Base-by-base conservation (phyloP, 2,329 filamentous ascomycete genomes). In the Fusarium albidum region DNA sequence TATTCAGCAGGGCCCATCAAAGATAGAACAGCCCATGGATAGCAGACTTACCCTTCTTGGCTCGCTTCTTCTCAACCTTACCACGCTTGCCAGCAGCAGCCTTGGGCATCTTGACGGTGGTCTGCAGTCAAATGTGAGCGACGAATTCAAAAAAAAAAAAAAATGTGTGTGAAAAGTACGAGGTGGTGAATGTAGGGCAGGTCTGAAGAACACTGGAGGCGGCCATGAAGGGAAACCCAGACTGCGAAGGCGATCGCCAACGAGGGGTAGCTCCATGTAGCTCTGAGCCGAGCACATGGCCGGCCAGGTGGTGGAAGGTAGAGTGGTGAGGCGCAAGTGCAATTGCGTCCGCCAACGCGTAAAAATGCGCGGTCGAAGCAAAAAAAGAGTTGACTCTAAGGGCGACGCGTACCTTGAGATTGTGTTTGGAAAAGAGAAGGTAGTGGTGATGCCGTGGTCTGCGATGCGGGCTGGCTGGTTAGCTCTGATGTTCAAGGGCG, bases 1-100 rank as follows among this genome's bases (percentile, higher is more conserved):
- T 21, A 14, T 37, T 33, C 12, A 32, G 7, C 11, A 10, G n/a
- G 3, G 3, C 6, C 17, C 13, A 10, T 29, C 17, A 35, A 35
- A 26, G 14, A 13, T 31, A 14, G 8, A 12, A 21, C 9, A 41
- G n/a, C n/a, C n/a, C n/a, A 8, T 9, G 29, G 4, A 26, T 13
- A 10, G 25, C 11, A 5, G n/a, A 74, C 80, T 68, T 73, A 84
- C 82, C 82, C 81, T 86, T 86, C 82, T 85, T 85, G 71, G 64
- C 68, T 58, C 82, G 79, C 71, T 77, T 77, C 79, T 82, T 83
- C 72, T 79, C 77, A 53, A 76, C 77, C 80, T 83, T 83, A 63
- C 78, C 80, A 63, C 79, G 78, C 77, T 84, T 85, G 39, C 63
- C 63, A 52, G 72, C 59, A 66, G 79, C 73, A 67, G 80, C 82